Evolutionary conservation across 2,329 filamentous ascomycete species (phyloP), one percentile per base, ranked within the genome.

Genomic region (Rutstroemia sp.): DNA sequence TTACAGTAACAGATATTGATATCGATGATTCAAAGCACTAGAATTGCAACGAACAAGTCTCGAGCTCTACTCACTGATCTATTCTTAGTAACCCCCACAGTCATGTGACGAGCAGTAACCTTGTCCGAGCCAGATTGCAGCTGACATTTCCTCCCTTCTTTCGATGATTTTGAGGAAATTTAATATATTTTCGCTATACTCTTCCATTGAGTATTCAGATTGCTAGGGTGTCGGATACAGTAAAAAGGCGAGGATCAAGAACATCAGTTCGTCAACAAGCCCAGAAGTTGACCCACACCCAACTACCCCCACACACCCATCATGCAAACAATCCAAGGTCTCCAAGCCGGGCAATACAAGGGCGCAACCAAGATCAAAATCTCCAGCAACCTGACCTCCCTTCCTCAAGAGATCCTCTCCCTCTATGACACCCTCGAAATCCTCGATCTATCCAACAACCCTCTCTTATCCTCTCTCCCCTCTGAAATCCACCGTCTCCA

Each of bases 371-470:
- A 64, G 54, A 49, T 69, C 23, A 69, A 69, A 49, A 46, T 69
- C 37, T 57, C 64, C 21, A 60, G 56, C 48, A 58, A 60, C 5
- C 55, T 69, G 38, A 60, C 62, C 25, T 42, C 57, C 2, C 73
- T 78, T 39, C 76, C 75, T 1, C 42, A 55, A 1, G 70, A 74
- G 57, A 72, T 78, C 30, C 62, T 77, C 6, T 64, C 70, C 6
- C 68, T 75, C 21, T 73, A 73, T 38, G 61, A 67, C 17, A 72
- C 72, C 3, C 72, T 78, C 21, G 71, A 74, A 59, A 71, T 73
- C 46, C 72, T 78, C 8, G 76, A 79, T 60, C 71, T 78, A n/a
- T 78, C 76, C 0, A 72, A 70, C 12, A 78, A 68, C 42, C 56
- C 74, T 0, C 67, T 78, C 9, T 12, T 34, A 4, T 71, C 72